Base-by-base conservation (phyloP, 2,329 filamentous ascomycete species). In the Botryotinia globosa region DNA sequence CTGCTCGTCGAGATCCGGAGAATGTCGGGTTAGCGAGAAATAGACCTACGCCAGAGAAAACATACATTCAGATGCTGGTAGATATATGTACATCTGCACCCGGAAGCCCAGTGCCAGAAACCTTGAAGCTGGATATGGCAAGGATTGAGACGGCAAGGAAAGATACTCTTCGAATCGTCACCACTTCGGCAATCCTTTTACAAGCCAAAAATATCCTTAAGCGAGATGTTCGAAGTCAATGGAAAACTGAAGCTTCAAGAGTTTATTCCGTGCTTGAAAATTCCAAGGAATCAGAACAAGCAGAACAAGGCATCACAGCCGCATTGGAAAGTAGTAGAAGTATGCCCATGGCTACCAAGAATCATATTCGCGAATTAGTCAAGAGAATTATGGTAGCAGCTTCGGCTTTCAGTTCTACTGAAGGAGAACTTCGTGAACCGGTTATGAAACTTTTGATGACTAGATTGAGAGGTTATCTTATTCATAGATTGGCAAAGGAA, bases 161-260 rank as follows among this genome's bases (percentile, higher is more conserved):
- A 39, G 85, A 89, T 73, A 85, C 89, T 0, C 82, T 91, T 63
- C 87, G 89, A 62, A 90, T 95, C 77, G 88, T 92, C 34, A 92
- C 91, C 1, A 88, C 91, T 5, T 92, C 91, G 1, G 91, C 92
- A 0, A 91, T 95, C 65, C 84, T 94, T 42, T 83, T 95, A 22
- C 93, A 94, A 69, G 91, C 91, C 81, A 96, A 96, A 84, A 95
- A 94, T 77, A 85, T 95, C 12, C 86, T 96, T 45, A 94, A 94
- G 82, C 89, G 93, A 25, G 92, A 95, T 78, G 91, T 94, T 5
- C 89, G 93, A 62, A 87, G 88, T 20, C 89, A 91, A 32, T 96
- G 93, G 93, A 93, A 91, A 81, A 88, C 85, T 37, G 91, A 94
- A 81, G 91, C 92, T 0, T 84, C 85, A 4, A 89, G 92, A n/a